phyloP scores from a whole-genome alignment of 768 basidiomycete genomes.

The Hirschioporus abietinus region DNA sequence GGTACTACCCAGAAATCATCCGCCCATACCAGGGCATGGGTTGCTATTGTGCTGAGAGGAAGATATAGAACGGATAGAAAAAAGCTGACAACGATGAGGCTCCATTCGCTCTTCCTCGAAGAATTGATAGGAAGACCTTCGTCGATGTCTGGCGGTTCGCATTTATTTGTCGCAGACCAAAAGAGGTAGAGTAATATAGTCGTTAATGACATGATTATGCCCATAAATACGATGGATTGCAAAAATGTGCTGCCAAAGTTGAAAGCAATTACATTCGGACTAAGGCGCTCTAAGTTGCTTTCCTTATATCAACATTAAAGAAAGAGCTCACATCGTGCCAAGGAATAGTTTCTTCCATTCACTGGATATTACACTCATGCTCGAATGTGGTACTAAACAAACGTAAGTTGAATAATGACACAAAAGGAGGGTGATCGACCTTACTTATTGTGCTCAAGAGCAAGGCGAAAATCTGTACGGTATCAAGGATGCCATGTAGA shows the following conservation, averaged over 20 bases:
- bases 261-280: constrained; percentile 69
- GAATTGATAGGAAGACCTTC: constrained; percentile 45
- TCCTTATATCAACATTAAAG: neutral
- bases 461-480: constrained; percentile 66
- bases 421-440: neutral
- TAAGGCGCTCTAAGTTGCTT: constrained; percentile 21
- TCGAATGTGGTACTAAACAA: constrained; percentile 5
- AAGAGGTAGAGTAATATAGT: constrained; percentile 55
- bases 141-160: constrained; percentile 41
- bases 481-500: constrained; percentile 62
- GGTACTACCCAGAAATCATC: constrained; percentile 69
- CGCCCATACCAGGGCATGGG: constrained; percentile 75
- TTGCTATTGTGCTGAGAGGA: constrained; percentile 70
- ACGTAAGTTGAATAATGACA: neutral
- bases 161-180: constrained; percentile 41
- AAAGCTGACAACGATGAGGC: constrained; percentile 57
- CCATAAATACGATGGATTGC: constrained; percentile 55
- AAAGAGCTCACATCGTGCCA: constrained; percentile 54
- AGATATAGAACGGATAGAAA: constrained; percentile 65
- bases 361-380: constrained; percentile 29
- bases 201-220: constrained; percentile 51
- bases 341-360: constrained; percentile 58
- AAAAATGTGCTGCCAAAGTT: constrained; percentile 61
- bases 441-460: constrained; percentile 62
- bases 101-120: constrained; percentile 34